phyloP scores from a whole-genome alignment of 495 filamentous ascomycete genomes.

The Neurospora hispaniola region DNA sequence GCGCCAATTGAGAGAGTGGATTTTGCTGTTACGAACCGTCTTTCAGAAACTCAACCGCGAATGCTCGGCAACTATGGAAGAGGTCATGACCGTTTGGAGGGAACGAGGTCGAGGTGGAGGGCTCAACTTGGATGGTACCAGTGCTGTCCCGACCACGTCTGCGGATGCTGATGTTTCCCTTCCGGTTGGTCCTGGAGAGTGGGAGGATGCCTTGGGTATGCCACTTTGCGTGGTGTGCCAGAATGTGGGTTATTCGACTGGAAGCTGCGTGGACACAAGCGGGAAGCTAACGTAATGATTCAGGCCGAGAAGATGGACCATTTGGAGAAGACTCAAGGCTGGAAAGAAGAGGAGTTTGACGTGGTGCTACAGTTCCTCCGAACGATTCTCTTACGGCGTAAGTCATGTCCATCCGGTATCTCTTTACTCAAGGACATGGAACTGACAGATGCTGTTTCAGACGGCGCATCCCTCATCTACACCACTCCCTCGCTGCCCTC shows the following conservation, averaged over 20 bases:
- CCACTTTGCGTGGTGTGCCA: slow-evolving; percentile 91
- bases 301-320: slow-evolving; percentile 84
- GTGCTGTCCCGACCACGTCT: slow-evolving; percentile 23
- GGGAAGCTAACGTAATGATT: slow-evolving; percentile 15
- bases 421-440: no score
- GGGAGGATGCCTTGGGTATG: slow-evolving; percentile 82
- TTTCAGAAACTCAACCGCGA: slow-evolving; percentile 64
- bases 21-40: slow-evolving; percentile 66
- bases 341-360: slow-evolving; percentile 92
- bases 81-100: slow-evolving; percentile 58
- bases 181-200: slow-evolving; percentile 82
- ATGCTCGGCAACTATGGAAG: slow-evolving; percentile 72
- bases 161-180: slow-evolving; percentile 55
- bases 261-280: neutral
- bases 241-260: slow-evolving; percentile 48
- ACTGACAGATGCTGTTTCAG: slow-evolving; percentile 33
- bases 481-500: slow-evolving; percentile 71
- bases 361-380: slow-evolving; percentile 81
- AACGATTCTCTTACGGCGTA: slow-evolving; percentile 79
- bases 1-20: slow-evolving; percentile 78
- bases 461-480: slow-evolving; percentile 86
- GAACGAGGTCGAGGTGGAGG: slow-evolving; percentile 45
- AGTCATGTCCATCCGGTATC: slow-evolving; percentile 12
- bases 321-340: slow-evolving; percentile 74
- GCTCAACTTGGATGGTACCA: slow-evolving; percentile 38